phyloP scores from a whole-genome alignment of 192 early-diverging fungal species.

The Coemansia sp. region DNA sequence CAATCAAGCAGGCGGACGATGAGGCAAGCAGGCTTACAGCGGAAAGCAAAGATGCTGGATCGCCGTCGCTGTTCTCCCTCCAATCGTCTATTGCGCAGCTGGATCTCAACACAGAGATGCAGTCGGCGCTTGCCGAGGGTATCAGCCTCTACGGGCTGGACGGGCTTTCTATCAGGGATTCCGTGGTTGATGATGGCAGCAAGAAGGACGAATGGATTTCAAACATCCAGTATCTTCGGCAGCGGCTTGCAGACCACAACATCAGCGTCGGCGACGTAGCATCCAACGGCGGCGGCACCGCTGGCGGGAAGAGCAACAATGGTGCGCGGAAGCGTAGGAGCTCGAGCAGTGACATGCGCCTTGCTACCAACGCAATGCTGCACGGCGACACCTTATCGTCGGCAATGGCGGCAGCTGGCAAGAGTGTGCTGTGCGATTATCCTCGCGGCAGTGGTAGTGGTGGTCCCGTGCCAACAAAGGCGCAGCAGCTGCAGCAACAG shows the following conservation, averaged over 20 bases:
- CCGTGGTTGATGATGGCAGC: conserved; percentile 4
- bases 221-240: conserved; percentile 43
- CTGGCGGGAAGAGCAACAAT: conserved; percentile 18
- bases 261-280: conserved; percentile 4
- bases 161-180: neutral
- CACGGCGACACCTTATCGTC: conserved; percentile 9
- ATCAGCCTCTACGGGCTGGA: conserved; percentile 12
- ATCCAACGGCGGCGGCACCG: neutral
- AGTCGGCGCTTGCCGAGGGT: conserved; percentile 28
- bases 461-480: neutral
- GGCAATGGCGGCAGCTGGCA: conserved; percentile 7
- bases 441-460: conserved; percentile 9
- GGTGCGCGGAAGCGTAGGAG: conserved; percentile 30
- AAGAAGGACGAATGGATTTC: conserved; percentile 52
- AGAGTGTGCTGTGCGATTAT: conserved; percentile 7
- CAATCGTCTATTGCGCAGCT: conserved; percentile 3
- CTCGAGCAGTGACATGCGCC: conserved; percentile 18
- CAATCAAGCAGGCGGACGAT: neutral
- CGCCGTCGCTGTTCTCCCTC: conserved; percentile 5
- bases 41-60: neutral
- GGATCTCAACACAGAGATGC: conserved; percentile 23
- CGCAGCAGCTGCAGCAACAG: neutral
- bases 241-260: conserved; percentile 33
- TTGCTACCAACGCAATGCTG: neutral
- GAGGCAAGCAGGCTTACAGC: neutral